These are phyloP conservation scores for Daldinia caldariorum DNA, from an alignment of 495 filamentous ascomycete genomes.

Conservation along the genomic window DNA sequence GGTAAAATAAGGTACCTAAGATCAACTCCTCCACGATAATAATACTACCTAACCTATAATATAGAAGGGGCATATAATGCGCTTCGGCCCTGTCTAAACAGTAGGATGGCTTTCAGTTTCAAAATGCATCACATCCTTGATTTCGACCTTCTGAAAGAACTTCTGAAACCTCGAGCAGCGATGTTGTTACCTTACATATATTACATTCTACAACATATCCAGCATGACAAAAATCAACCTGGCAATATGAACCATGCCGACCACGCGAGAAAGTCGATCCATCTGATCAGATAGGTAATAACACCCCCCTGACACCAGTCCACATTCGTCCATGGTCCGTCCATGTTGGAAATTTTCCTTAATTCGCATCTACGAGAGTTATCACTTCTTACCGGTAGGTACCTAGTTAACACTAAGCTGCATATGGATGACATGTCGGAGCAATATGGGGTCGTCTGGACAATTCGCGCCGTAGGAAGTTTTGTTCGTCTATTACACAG, in stretches of 20 bases:
- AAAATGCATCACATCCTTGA: constrained; percentile 28
- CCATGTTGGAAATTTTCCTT: background rate
- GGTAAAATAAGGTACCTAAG: constrained; percentile 20
- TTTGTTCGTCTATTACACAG: background rate
- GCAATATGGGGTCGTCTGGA: background rate
- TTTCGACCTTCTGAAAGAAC: constrained; percentile 27
- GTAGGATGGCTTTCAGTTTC: constrained; percentile 39
- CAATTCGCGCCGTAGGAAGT: background rate
- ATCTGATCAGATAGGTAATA: constrained; percentile 31
- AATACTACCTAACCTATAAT: constrained; percentile 14
- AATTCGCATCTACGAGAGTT: constrained; percentile 26
- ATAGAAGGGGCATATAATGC: constrained; percentile 39
- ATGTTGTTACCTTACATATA: constrained; percentile 4
- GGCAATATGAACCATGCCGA: constrained; percentile 22
- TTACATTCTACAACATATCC: background rate
- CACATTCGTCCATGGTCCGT: constrained; percentile 22
- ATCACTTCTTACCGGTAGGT: constrained; percentile 1
- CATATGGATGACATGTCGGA: background rate
- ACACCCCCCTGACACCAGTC: constrained; percentile 37
- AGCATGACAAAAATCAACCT: background rate
- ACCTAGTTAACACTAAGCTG: background rate
- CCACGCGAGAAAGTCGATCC: constrained; percentile 43
- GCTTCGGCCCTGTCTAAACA: constrained; percentile 38
- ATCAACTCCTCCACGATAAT: constrained; percentile 20
- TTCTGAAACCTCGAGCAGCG: constrained; percentile 36